Base-by-base conservation (phyloP, 2,329 filamentous ascomycete species). In the Cladophialophora yegresii region DNA sequence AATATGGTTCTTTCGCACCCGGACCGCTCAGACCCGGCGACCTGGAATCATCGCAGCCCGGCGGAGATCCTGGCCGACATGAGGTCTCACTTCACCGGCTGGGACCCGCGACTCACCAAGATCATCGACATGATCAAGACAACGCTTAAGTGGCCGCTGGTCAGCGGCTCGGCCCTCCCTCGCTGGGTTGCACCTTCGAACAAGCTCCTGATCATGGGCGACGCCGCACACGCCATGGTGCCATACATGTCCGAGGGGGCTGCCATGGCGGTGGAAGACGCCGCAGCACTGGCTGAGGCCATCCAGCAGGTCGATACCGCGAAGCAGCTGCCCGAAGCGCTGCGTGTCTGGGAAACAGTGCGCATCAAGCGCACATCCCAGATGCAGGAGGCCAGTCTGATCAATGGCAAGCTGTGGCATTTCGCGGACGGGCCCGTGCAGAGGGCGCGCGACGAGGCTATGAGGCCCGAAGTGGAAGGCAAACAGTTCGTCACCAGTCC, bases 331-430 rank as follows among this genome's bases (percentile, higher is more conserved):
- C 55, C 65, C 0, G 61, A 67, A 6, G 75, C 77, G 0, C 71
- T 83, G 3, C 12, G 62, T 0, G 63, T 79, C 1, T 83, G 78
- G 54, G 75, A 80, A 53, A 55, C 69, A 9, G 76, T 78, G 16
- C 73, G 76, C 6, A 75, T 73, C 51, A 57, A 71, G 22, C 71
- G 78, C 0, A 72, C 74, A 0, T 71, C 73, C 3, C 72, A 73
- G 65, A 81, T 79, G 78, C 80, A 80, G 67, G 75, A 77, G 64
- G 81, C 76, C 9, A 81, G 77, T 67, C 72, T 76, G 13, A 72
- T 82, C 5, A 84, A 84, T 64, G 78, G 77, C 1, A 74, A 77
- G 23, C 67, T 84, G 2, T 83, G 80, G 80, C 81, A 83, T 70
- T 79, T 81, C 49, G 62, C 74, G 0, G 79, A 82, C 64, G 80